These are phyloP conservation scores for Yamadazyma jaroonii DNA, from an alignment of 1,139 yeast species.

Conservation along the genomic window DNA sequence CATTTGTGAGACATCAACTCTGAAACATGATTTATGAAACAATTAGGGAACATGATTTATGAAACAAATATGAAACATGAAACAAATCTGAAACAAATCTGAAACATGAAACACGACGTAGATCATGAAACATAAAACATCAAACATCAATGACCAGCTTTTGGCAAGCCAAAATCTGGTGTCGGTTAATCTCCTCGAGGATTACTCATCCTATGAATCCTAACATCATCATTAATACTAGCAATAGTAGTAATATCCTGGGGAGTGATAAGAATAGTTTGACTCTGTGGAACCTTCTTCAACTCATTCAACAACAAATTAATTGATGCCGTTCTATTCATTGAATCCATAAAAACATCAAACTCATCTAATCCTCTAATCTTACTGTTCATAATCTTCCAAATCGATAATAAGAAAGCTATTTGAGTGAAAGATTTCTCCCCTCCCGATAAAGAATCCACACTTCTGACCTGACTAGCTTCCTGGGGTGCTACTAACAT, in stretches of 20 bases:
- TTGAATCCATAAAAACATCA: slow-evolving; percentile 97
- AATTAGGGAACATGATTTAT: too few relatives aligned
- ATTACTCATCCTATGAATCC: slow-evolving; percentile 67
- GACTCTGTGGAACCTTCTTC: slow-evolving; percentile 60
- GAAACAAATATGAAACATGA: too few relatives aligned
- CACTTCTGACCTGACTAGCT: slow-evolving; percentile 60
- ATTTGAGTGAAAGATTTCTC: slow-evolving; percentile 94
- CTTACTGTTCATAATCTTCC: slow-evolving; percentile 89
- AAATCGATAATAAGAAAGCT: slow-evolving; percentile 80
- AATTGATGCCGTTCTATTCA: slow-evolving; percentile 80
- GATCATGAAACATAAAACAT: too few relatives aligned
- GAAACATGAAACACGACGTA: too few relatives aligned
- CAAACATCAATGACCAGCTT: too few relatives aligned
- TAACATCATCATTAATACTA: slow-evolving; percentile 61
- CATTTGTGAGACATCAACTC: too few relatives aligned
- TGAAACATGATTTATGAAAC: too few relatives aligned
- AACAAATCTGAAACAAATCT: background rate
- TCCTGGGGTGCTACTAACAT: slow-evolving; percentile 61
- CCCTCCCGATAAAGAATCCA: slow-evolving; percentile 91
- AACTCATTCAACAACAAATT: slow-evolving; percentile 70
- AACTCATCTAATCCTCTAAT: slow-evolving; percentile 93
- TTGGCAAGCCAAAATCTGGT: too few relatives aligned
- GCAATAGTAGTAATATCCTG: slow-evolving; percentile 83
- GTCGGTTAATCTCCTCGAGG: slow-evolving; percentile 29
- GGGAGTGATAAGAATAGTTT: slow-evolving; percentile 92